Base-by-base conservation (phyloP, 2,329 filamentous ascomycete species). In the Claviceps sp. region DNA sequence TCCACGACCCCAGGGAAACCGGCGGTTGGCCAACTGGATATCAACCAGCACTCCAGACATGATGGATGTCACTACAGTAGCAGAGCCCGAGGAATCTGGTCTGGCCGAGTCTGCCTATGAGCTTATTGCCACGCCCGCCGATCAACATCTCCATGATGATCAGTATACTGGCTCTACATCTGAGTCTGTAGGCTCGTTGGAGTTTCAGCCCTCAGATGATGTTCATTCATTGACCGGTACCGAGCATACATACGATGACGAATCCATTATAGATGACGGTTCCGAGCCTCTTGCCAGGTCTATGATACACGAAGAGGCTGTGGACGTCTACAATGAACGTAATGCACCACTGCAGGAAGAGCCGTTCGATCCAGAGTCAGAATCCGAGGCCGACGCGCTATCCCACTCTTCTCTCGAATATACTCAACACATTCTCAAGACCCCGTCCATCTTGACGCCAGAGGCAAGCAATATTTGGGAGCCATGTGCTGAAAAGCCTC, bases 31-130 rank as follows among this genome's bases (percentile, higher is more conserved):
- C 59, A 75, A 76, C 69, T 81, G 77, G 77, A 69, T 82, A 47
- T 78, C 76, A 6, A 73, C 71, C 50, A 80, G 77, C 59, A 72
- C 76, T 34, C 76, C 75, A 50, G 72, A 77, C 65, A 78, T 80
- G 56, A 78, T 79, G 74, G 70, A 69, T 56, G 64, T 70, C 22
- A 66, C 67, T 39, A 66, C 61, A 20, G 20, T 2, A 20, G 20
- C 20, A 50, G 66, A 66, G 29, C 68, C 71, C 53, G 72, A 76
- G 42, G 71, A 73, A 55, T 72, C 75, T 62, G 78, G 68, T 58
- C 61, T 80, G 60, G 65, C 71, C 59, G 78, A 79, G 59, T 78
- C 78, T 51, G 69, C 75, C 53, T 82, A 77, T 62, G 78, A 80
- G 60, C 66, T 81, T 47, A 74, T 82, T 34, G 29, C 29, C 61